Base-by-base conservation (phyloP, 2,329 filamentous ascomycete genomes). In the Aschersonia sp. region DNA sequence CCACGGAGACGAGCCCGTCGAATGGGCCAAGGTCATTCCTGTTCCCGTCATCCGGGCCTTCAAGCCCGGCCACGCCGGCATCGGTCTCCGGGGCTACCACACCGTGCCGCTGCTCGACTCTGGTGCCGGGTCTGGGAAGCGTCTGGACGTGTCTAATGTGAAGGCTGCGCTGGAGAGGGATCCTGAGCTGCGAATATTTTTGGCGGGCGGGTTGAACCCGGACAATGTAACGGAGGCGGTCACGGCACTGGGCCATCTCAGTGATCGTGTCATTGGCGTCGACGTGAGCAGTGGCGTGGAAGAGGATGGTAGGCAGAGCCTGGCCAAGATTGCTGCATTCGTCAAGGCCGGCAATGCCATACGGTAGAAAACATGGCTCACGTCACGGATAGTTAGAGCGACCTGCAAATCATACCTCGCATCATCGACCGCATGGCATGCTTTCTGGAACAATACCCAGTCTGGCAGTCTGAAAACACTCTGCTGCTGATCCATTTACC, bases 271-370 rank as follows among this genome's bases (percentile, higher is more conserved):
- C 10, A 69, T 88, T 35, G 89, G 83, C 2, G 85, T 98, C 4
- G 92, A 98, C 68, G 87, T 95, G 22, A 95, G 88, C 63, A 95
- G 87, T 58, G 94, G 94, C 0, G 88, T 98, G 2, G 92, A 97
- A 66, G 81, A 79, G 37, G 76, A 83, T 55, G 90, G 88, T 2
- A 71, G 79, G 60, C 92, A 98, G 65, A 85, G 82, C 63, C 57
- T 90, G 49, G 76, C 79, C 14, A 94, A 84, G 68, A 97, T 98
- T 55, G 70, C 72, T 53, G 78, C 75, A 4, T 98, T 98, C 64
- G 72, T 97, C 41, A 75, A 78, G 60, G 79, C 80, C 37, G 86
- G 81, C 0, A 92, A 92, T 63, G 63, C 66, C 33, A 68, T 77
- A 49, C 65, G 70, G 58, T 75, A 70, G 55, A 52, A 30, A 22